Evolutionary conservation across 352 stramenopile genomes (phyloP).

Genomic region (Phytophthora chlamydospora): DNA sequence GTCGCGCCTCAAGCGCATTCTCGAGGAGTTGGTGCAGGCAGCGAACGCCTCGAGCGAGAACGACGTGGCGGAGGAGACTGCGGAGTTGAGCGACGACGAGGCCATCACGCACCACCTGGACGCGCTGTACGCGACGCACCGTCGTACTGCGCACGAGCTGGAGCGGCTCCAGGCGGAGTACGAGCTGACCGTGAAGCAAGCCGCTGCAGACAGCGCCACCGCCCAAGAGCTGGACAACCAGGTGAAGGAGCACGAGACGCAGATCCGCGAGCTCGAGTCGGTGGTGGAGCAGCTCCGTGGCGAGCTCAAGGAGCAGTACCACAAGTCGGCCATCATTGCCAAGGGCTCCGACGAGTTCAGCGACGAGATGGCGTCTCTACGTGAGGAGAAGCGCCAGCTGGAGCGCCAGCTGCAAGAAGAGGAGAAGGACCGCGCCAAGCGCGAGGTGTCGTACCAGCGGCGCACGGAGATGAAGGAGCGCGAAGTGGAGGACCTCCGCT

Average conservation of each 20-base stretch:
- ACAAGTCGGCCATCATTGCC: slow-evolving; percentile 43
- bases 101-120: slow-evolving; percentile 42
- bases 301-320: slow-evolving; percentile 61
- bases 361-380: slow-evolving; percentile 50
- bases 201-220: slow-evolving; percentile 36
- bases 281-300: slow-evolving; percentile 43
- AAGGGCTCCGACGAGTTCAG: slow-evolving; percentile 54
- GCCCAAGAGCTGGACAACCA: slow-evolving; percentile 47
- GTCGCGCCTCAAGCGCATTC: slow-evolving; percentile 44
- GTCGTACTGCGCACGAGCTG: slow-evolving; percentile 40
- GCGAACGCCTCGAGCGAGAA: slow-evolving; percentile 32
- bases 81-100: slow-evolving; percentile 36
- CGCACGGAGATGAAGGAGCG: slow-evolving; percentile 50
- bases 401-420: slow-evolving; percentile 46
- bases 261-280: slow-evolving; percentile 56
- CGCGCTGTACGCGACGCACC: slow-evolving; percentile 45
- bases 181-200: slow-evolving; percentile 46
- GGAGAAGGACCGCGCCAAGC: slow-evolving; percentile 46
- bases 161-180: slow-evolving; percentile 56
- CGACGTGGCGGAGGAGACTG: slow-evolving; percentile 29
- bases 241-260: slow-evolving; percentile 42
- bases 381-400: slow-evolving; percentile 45
- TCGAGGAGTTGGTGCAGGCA: slow-evolving; percentile 49
- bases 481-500: slow-evolving; percentile 47
- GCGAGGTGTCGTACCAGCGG: slow-evolving; percentile 46